Percentiles rank a stretch among this genome's conserved stretches.
These are phyloP conservation scores for Amphichorda felina DNA, from an alignment of 2,329 filamentous ascomycete genomes.

Conservation along the genomic window DNA sequence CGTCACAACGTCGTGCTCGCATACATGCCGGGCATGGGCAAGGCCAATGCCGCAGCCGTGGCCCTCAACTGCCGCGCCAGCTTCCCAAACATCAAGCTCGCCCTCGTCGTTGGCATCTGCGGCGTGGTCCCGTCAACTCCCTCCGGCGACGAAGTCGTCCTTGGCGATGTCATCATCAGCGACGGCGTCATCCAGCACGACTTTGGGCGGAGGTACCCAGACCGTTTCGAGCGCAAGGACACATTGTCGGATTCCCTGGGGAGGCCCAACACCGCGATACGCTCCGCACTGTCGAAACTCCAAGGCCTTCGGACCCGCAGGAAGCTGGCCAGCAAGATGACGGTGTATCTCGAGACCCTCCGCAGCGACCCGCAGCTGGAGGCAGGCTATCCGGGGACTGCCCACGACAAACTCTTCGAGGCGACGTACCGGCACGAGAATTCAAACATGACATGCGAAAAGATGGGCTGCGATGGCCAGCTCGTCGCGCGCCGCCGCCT, in stretches of 20 bases:
- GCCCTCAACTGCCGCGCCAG: conserved; percentile 1
- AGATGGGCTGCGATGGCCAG: conserved; percentile 5
- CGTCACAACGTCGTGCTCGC: conserved; percentile 11
- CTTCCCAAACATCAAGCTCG: conserved; percentile 11
- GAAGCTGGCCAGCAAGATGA: conserved; percentile 4
- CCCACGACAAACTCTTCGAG: conserved; percentile 14
- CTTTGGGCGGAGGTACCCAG: conserved; percentile 10
- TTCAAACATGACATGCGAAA: not conserved
- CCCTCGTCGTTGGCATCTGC: conserved; percentile 22
- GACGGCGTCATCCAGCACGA: conserved; percentile 10
- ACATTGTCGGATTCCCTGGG: conserved; percentile 12
- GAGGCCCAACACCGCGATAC: conserved; percentile 5
- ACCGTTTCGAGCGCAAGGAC: conserved; percentile 12
- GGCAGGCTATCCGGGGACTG: not conserved
- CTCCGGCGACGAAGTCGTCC: conserved; percentile 6
- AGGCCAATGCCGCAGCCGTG: conserved; percentile 1
- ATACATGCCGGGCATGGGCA: conserved; percentile 1
- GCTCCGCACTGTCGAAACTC: conserved; percentile 11
- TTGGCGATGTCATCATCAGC: conserved; percentile 15
- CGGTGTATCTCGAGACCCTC: conserved; percentile 7
- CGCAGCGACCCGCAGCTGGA: conserved; percentile 3
- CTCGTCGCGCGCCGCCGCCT: not conserved
- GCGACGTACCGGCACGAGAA: conserved; percentile 8
- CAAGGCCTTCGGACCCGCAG: conserved; percentile 7
- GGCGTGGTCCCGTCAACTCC: conserved; percentile 9